Evolutionary conservation across 768 basidiomycete genomes (phyloP), one percentile per base, ranked within the genome.

Genomic region (Calocera cornea): DNA sequence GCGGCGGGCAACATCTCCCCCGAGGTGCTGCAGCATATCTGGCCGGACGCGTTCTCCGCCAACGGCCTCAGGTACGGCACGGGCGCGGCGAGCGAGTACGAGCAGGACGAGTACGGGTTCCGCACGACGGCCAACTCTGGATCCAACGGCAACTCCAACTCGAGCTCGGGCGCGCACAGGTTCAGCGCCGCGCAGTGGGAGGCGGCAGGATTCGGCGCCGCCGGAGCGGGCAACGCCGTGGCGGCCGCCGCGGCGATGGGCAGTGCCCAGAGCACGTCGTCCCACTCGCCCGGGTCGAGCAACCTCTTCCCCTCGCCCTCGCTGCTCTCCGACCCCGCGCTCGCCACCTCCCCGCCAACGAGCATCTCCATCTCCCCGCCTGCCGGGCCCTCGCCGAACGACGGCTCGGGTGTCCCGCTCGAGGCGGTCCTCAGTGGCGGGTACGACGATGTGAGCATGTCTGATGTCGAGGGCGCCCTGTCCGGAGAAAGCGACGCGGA

Each of bases 11-110:
- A 16, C 54, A 60, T 33, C 31, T 60, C 24, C 10, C 54, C 54
- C 54, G 54, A 60, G 22, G 54, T 60, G 7, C 54, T 60, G 31
- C 54, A 60, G 54, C 54, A 60, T 60, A 60, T 60, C 11, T 60
- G 54, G 54, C 54, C 54, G 5, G 54, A 60, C 14, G 54, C 54
- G 54, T 60, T 60, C 54, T 29, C 14, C 54, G 54, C 54, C 22
- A 60, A 60, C 31, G 54, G 54, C 14, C 54, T 60, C 11, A 12
- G 54, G 31, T 60, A 60, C 54, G 54, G 54, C 16, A 60, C 54
- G 11, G 54, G 54, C 54, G 54, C 54, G 2, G 22, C 14, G 11
- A 27, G 54, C 11, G 54, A 60, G 27, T 60, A 60, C 31, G 54
- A 60, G 54, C 54, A 60, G 22, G 54, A 60, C 31, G 54, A 60